A percentile compares a stretch with the other conserved stretches of the same genome.
Evolutionary conservation across 139 green algal species (phyloP).

Genomic region (Chlamydomonas schloesseri): DNA sequence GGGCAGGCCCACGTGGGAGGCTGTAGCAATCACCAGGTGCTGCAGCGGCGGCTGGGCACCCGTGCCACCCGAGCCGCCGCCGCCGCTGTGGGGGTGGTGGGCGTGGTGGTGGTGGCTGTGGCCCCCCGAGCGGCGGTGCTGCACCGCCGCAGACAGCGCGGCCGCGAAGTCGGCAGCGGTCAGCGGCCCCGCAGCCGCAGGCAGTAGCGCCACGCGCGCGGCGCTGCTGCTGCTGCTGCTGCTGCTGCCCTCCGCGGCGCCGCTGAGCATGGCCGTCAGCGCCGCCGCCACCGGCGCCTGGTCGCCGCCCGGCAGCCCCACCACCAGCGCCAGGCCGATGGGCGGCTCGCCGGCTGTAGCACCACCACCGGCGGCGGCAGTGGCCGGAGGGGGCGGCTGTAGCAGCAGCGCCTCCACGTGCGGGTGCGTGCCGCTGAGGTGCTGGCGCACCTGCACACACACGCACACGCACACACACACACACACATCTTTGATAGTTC

Average conservation of each 20-base stretch:
- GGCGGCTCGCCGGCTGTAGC: neutral
- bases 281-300: conserved; percentile 10
- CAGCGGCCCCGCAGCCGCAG: neutral
- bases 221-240: neutral
- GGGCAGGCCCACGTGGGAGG: neutral
- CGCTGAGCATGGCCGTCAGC: neutral
- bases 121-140: neutral
- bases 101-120: too few relatives aligned
- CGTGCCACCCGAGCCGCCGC: too few relatives aligned
- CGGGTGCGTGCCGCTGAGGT: neutral
- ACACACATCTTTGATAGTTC: too few relatives aligned
- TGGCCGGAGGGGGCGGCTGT: neutral
- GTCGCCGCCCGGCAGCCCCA: conserved; percentile 24
- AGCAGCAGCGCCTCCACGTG: conserved; percentile 15
- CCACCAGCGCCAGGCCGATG: conserved; percentile 20
- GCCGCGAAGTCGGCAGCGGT: neutral
- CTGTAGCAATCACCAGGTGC: conserved; percentile 19
- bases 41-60: neutral
- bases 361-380: neutral
- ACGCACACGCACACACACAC: too few relatives aligned
- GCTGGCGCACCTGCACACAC: too few relatives aligned
- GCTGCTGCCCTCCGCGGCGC: neutral
- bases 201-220: conserved; percentile 21
- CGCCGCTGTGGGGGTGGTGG: too few relatives aligned
- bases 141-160: neutral